Conservation (phyloP, 306 rosid species). For the Vigna mungo region DNA sequence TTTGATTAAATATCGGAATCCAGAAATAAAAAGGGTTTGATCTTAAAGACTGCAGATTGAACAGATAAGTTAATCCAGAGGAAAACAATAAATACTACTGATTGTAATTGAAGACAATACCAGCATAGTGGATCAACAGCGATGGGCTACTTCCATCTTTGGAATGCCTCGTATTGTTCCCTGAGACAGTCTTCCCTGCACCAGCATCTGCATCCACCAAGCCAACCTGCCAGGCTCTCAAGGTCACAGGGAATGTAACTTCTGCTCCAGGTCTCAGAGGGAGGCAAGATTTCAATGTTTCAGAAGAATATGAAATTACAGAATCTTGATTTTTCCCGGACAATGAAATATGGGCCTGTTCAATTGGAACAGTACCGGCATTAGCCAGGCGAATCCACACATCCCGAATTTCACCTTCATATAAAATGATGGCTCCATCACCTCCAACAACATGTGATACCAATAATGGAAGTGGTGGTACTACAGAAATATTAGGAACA, state of each 20-base stretch:
- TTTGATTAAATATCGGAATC: slow-evolving; percentile 24
- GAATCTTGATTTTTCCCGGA: slow-evolving; percentile 96
- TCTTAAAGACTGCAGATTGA: slow-evolving; percentile 37
- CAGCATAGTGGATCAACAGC: slow-evolving; percentile 90
- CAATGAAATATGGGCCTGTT: slow-evolving; percentile 88
- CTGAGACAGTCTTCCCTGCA: slow-evolving; percentile 66
- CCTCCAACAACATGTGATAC: slow-evolving; percentile 88
- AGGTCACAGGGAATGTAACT: slow-evolving; percentile 91
- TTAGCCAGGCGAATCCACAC: slow-evolving; percentile 90
- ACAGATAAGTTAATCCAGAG: slow-evolving; percentile 3
- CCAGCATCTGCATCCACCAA: slow-evolving; percentile 64
- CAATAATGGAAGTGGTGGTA: slow-evolving; percentile 80
- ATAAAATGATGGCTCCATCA: slow-evolving; percentile 90
- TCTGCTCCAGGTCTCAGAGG: slow-evolving; percentile 94
- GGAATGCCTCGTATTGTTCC: slow-evolving; percentile 62
- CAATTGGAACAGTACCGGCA: slow-evolving; percentile 95
- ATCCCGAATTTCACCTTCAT: slow-evolving; percentile 95
- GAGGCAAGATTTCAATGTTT: slow-evolving; percentile 80
- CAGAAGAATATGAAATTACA: slow-evolving; percentile 71
- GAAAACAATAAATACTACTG: slow-evolving; percentile 24
- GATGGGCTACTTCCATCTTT: slow-evolving; percentile 87
- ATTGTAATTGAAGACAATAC: slow-evolving; percentile 48
- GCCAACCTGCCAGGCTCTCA: slow-evolving; percentile 89
- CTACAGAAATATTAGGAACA: slow-evolving; percentile 86
- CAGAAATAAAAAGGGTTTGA: slow-evolving; percentile 23